Conservation (phyloP, 78 protist species). For the Speleostelium caveatum region DNA sequence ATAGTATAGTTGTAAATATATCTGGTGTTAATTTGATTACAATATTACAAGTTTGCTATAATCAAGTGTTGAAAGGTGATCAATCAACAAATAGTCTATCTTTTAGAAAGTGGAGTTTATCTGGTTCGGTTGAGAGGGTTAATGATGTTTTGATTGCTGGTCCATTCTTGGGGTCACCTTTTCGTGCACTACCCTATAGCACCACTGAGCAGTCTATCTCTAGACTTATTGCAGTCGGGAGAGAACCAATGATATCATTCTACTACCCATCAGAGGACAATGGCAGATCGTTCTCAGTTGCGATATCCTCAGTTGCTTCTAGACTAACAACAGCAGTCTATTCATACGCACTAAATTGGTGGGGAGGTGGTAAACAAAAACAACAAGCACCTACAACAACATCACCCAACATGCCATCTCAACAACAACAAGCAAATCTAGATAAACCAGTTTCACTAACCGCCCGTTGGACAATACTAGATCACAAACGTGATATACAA, state of each 20-base stretch:
- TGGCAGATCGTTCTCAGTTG: slow-evolving; percentile 41
- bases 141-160: slow-evolving; percentile 55
- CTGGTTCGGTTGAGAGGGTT: slow-evolving; percentile 14
- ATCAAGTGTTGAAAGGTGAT: slow-evolving; percentile 38
- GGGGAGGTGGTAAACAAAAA: slow-evolving; percentile 27
- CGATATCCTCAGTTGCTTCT: slow-evolving; percentile 72
- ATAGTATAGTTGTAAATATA: slow-evolving; percentile 47
- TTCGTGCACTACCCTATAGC: slow-evolving; percentile 68
- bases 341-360: slow-evolving; percentile 80
- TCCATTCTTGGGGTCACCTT: slow-evolving; percentile 72
- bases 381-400: background rate
- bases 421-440: slow-evolving; percentile 14
- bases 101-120: slow-evolving; percentile 45
- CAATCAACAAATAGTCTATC: background rate
- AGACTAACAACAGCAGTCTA: slow-evolving; percentile 75
- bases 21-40: slow-evolving; percentile 13
- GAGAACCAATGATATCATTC: slow-evolving; percentile 52
- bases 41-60: slow-evolving; percentile 39
- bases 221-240: slow-evolving; percentile 51
- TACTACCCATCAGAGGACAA: slow-evolving; percentile 70
- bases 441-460: slow-evolving; percentile 56
- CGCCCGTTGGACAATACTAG: slow-evolving; percentile 44
- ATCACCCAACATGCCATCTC: background rate
- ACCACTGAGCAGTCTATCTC: slow-evolving; percentile 44
- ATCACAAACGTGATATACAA: slow-evolving; percentile 42